Base-by-base conservation (phyloP, 1,284 basidiomycete species). In the Fomitopsis palustris region DNA sequence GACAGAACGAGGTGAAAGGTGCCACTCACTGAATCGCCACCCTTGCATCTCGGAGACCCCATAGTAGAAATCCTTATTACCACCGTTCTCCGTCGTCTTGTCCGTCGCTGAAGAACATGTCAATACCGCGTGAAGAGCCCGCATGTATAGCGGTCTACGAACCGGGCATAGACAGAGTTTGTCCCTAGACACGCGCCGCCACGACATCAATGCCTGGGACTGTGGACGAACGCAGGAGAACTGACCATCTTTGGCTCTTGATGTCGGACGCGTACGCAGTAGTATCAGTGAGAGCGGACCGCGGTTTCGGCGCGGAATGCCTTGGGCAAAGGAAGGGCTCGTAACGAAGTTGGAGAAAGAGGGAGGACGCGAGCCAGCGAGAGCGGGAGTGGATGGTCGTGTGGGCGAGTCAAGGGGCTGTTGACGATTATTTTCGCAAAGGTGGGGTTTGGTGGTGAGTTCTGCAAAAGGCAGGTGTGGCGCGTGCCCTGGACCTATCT, bases 31-130 rank as follows among this genome's bases (percentile, higher is more conserved):
- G 77, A 98, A 92, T 76, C 97, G 84, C 97, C 97, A 99, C 67
- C 97, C 97, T 77, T 99, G 97, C 97, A 99, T 99, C 78, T 98
- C 96, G 45, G 92, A 90, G 53, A 98, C 82, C 10, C 86, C 92
- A 74, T 90, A 98, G 62, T 85, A 76, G 74, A 89, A 91, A 62
- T 87, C 85, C 64, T 83, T 85, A 83, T 96, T 88, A 68, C 82
- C 82, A 59, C 94, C 95, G 37, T 81, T 76, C 64, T 90, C 85
- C 33, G 93, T 90, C 72, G 84, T 85, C 84, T 98, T 99, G 66
- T 88, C 86, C 60, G 90, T 94, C 51, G 91, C 92, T 89, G 75
- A 19, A 60, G 45, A 56, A 23, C 41, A 58, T 53, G 27, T 53
- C 58, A 49, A 8, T 21, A 12, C 12, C 19, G 12, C 6, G 53